A percentile compares a stretch with the other conserved stretches of the same genome.
phyloP scores from a whole-genome alignment of 2,329 filamentous ascomycete species.

The Pleoardoris graminearum region DNA sequence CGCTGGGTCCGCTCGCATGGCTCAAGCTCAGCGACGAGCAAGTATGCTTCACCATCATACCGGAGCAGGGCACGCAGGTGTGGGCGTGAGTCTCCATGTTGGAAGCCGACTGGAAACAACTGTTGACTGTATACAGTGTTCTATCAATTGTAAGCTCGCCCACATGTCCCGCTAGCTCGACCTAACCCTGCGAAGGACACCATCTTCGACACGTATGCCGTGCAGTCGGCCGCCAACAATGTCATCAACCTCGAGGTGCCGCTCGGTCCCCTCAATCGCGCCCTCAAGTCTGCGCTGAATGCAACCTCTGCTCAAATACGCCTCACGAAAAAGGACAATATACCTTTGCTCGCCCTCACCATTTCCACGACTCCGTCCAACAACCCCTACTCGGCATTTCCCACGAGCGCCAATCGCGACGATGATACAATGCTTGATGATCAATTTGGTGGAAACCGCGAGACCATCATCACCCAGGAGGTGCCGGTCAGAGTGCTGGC shows the following conservation, averaged over 20 bases:
- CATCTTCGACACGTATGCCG: slow-evolving; percentile 85
- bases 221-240: slow-evolving; percentile 85
- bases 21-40: slow-evolving; percentile 84
- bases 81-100: slow-evolving; percentile 72
- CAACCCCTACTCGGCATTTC: slow-evolving; percentile 49
- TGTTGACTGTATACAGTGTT: slow-evolving; percentile 41
- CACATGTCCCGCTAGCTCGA: background rate
- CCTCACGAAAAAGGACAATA: slow-evolving; percentile 87
- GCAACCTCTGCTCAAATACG: slow-evolving; percentile 82
- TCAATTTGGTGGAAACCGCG: slow-evolving; percentile 63
- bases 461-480: slow-evolving; percentile 93
- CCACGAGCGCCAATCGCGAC: slow-evolving; percentile 30
- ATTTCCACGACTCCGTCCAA: slow-evolving; percentile 73
- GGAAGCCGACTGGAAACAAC: slow-evolving; percentile 5
- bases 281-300: slow-evolving; percentile 84
- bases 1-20: slow-evolving; percentile 83
- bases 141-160: slow-evolving; percentile 48
- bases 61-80: slow-evolving; percentile 91
- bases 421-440: slow-evolving; percentile 33
- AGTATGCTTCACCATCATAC: slow-evolving; percentile 92
- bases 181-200: slow-evolving; percentile 63
- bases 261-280: slow-evolving; percentile 82
- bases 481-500: slow-evolving; percentile 91
- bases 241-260: slow-evolving; percentile 97
- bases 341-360: slow-evolving; percentile 86